phyloP scores from a whole-genome alignment of 169 alveolate genomes.

The Amoebophrya sp. region DNA sequence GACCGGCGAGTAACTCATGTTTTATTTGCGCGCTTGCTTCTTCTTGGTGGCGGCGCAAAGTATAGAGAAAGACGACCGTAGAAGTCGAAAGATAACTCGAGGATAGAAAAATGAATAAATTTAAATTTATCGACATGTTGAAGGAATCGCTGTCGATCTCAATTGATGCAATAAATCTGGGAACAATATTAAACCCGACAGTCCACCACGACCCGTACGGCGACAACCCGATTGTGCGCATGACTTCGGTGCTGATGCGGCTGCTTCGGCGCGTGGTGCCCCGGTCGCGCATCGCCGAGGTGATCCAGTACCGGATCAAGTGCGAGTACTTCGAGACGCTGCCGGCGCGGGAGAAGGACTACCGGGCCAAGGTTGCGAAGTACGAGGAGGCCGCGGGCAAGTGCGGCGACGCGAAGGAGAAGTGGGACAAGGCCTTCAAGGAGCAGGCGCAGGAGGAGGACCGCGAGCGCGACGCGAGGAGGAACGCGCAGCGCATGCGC shows the following conservation, averaged over 20 bases:
- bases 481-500: not conserved
- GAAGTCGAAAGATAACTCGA: too few species aligned
- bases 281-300: not conserved
- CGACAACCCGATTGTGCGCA: not conserved
- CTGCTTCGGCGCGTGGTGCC: not conserved
- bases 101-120: too few species aligned
- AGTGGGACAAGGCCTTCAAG: not conserved
- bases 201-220: not conserved
- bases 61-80: too few species aligned
- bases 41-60: too few species aligned
- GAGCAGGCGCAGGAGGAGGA: not conserved
- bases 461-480: not conserved
- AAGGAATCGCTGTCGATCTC: too few species aligned
- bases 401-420: not conserved
- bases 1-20: too few species aligned
- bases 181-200: too few species aligned
- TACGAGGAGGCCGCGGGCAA: not conserved
- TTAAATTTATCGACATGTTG: too few species aligned
- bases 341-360: not conserved
- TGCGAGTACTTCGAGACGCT: not conserved
- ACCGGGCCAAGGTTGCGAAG: not conserved
- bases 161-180: too few species aligned
- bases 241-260: not conserved
- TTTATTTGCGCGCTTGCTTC: too few species aligned
- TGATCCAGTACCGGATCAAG: not conserved